phyloP scores from a whole-genome alignment of 2,329 filamentous ascomycete species.

The Capronia coronata region DNA sequence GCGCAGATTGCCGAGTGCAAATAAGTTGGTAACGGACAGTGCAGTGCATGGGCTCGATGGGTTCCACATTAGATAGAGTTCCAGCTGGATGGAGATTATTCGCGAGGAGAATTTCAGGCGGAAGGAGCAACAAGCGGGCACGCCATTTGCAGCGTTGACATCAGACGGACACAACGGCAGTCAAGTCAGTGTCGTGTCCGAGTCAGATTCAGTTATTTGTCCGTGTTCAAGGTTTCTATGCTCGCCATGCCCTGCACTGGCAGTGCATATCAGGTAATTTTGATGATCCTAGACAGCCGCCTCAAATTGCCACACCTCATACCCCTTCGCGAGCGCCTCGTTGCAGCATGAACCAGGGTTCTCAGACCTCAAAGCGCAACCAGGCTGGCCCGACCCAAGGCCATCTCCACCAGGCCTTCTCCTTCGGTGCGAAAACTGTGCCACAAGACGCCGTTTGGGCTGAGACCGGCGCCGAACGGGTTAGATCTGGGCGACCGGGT shows the following conservation, averaged over 20 bases:
- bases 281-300: background rate
- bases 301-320: constrained; percentile 13
- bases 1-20: too few species aligned
- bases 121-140: background rate
- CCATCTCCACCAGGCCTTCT: constrained; percentile 2
- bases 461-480: constrained; percentile 16
- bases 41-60: too few species aligned
- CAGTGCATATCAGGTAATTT: background rate
- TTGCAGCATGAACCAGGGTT: constrained; percentile 6
- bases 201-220: too few species aligned
- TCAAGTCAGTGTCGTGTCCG: constrained; percentile 1
- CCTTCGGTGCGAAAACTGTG: constrained; percentile 13
- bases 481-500: constrained; percentile 8
- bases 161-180: background rate
- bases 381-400: background rate
- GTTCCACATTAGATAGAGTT: too few species aligned
- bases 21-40: too few species aligned
- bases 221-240: too few species aligned
- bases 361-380: background rate
- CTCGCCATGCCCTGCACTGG: background rate
- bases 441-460: constrained; percentile 18
- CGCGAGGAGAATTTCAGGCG: background rate
- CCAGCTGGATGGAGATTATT: background rate
- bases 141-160: background rate
- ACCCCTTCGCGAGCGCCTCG: constrained; percentile 7